Evolutionary conservation across 140 eudicot species (phyloP).

Genomic region (Artemisia princeps): DNA sequence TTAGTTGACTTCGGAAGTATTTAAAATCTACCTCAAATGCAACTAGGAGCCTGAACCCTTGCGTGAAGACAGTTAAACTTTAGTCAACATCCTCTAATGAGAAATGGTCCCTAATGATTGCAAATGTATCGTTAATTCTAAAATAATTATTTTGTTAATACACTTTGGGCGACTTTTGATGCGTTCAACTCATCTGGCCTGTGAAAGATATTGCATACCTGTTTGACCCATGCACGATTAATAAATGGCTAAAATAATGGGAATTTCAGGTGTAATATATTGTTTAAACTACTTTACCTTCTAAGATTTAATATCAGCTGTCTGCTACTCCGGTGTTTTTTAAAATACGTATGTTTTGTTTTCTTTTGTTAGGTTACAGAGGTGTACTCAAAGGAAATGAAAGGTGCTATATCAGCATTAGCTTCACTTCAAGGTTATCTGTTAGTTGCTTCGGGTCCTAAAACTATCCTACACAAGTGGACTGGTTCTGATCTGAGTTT

Average conservation of each 20-base stretch:
- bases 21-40: no score
- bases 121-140: not conserved
- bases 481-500: conserved; percentile 81
- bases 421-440: conserved; percentile 93
- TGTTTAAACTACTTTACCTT: conserved; percentile 10
- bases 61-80: no score
- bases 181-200: not conserved
- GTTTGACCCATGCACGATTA: not conserved
- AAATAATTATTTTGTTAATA: not conserved
- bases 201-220: not conserved
- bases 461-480: conserved; percentile 84
- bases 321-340: conserved; percentile 9
- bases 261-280: not conserved
- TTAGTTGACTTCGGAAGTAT: no score
- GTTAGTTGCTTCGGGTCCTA: conserved; percentile 94
- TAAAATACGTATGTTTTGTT: not conserved
- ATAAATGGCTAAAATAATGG: not conserved
- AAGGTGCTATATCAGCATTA: conserved; percentile 95
- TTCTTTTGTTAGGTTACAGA: conserved; percentile 55
- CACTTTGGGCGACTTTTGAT: not conserved
- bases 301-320: not conserved
- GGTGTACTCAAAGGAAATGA: conserved; percentile 88
- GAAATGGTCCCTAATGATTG: not conserved
- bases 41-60: no score
- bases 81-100: no score